Evolutionary conservation across 2,329 filamentous ascomycete genomes (phyloP), one percentile per base, ranked within the genome.

Genomic region (Claviceps paspali): DNA sequence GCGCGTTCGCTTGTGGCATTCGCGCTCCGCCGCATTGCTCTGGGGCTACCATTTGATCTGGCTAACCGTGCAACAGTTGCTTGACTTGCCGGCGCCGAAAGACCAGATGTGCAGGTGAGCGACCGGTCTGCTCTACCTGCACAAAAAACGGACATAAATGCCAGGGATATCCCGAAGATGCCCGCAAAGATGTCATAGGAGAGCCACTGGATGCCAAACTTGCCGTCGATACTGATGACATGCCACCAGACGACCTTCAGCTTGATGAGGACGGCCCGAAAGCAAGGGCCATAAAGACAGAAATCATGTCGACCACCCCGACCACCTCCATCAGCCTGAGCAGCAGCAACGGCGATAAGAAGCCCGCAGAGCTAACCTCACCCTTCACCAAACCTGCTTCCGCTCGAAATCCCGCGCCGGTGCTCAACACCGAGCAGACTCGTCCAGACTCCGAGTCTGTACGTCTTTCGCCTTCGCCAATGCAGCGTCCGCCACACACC

Each of bases 11-110:
- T 10, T 19, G 19, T 26, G 28, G 10, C 35, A 6, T 36, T 17
- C 17, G 19, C 26, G 26, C 34, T 36, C 19, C 27, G 19, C 19
- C 27, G 19, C 15, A 14, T 29, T 5, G 5, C 14, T 15, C 11
- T 26, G 18, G 18, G n/a, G 19, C 14, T 26, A 15, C n/a, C 18
- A 24, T 23, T 10, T 28, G 26, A 14, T 18, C 14, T 21, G n/a
- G 15, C 35, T 37, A 32, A 37, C 29, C 5, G 31, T 24, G 10
- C 15, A 27, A 21, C 23, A 80, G 76, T 42, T 82, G 79, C 57
- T 62, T 76, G 51, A 82, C 79, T 29, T 85, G 80, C 60, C 76
- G 80, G 49, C 81, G 76, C 54, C 72, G 80, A 51, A 85, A 84
- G 60, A 84, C 79, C 37, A 67, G 79, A 53, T 84, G 80, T 55